Conservation (phyloP, 208 protist genomes). For the Crithidia sp. region DNA sequence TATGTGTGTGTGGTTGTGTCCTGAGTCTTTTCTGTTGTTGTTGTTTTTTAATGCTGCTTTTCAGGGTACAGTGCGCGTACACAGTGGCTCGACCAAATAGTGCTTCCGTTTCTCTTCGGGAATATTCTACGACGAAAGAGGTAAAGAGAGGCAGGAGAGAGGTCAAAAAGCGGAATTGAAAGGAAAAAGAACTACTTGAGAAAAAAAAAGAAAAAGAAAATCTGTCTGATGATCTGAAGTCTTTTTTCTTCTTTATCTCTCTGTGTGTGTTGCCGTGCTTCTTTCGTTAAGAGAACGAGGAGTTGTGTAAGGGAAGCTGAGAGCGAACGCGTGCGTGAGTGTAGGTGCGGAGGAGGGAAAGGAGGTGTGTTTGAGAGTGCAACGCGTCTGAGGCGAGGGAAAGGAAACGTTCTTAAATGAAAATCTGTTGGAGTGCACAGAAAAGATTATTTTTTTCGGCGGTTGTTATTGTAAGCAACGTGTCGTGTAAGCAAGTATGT, state of each 20-base stretch:
- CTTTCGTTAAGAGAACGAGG: too few species aligned
- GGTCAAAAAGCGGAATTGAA: neutral
- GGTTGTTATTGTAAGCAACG: too few species aligned
- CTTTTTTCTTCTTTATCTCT: too few species aligned
- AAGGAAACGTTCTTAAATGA: neutral
- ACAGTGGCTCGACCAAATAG: too few species aligned
- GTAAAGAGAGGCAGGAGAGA: neutral
- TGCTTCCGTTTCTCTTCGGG: too few species aligned
- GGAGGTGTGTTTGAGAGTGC: too few species aligned
- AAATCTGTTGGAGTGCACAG: too few species aligned
- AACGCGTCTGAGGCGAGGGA: neutral
- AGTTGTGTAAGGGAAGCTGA: neutral
- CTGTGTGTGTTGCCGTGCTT: too few species aligned
- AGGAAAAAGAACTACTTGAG: conserved; percentile 17
- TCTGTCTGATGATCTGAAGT: neutral
- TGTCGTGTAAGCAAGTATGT: too few species aligned
- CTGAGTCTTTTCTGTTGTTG: neutral
- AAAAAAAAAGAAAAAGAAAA: conserved; percentile 18
- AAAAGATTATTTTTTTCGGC: too few species aligned
- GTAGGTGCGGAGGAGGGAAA: neutral
- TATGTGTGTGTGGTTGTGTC: conserved; percentile 4
- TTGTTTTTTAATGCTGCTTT: neutral
- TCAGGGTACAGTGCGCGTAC: too few species aligned
- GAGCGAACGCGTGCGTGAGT: neutral
- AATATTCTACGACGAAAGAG: too few species aligned